These are phyloP conservation scores for Aspergillus sp. DNA, from an alignment of 2,329 filamentous ascomycete species.

Conservation along the genomic window DNA sequence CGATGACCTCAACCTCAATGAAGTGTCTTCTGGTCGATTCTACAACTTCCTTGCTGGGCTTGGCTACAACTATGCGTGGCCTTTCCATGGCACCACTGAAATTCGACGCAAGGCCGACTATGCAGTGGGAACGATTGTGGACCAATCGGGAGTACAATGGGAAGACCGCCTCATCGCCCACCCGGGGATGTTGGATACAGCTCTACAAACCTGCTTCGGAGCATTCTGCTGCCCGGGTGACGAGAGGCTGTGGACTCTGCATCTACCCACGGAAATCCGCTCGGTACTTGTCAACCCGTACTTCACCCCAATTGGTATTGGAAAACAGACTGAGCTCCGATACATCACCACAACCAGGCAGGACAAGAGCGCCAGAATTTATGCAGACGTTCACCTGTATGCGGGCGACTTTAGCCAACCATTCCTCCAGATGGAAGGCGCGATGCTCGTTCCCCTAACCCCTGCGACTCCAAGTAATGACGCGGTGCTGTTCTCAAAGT, in stretches of 20 bases:
- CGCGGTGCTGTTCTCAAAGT: constrained; percentile 4
- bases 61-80: constrained; percentile 20
- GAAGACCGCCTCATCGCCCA: constrained; percentile 6
- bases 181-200: constrained; percentile 11
- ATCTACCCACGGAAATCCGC: constrained; percentile 9
- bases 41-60: constrained; percentile 16
- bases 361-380: not conserved
- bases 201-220: constrained; percentile 10
- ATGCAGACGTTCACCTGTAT: not conserved
- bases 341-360: not conserved
- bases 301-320: not conserved
- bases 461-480: constrained; percentile 4
- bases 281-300: constrained; percentile 6
- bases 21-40: constrained; percentile 16
- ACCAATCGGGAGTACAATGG: not conserved
- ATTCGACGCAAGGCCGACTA: constrained; percentile 14
- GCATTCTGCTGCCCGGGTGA: constrained; percentile 12
- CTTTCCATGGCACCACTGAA: constrained; percentile 13
- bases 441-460: constrained; percentile 5
- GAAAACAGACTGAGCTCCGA: not conserved
- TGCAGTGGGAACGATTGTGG: constrained; percentile 11
- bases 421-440: constrained; percentile 7
- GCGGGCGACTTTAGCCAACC: not conserved
- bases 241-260: constrained; percentile 8
- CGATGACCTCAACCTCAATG: constrained; percentile 3